A percentile compares a stretch with the other conserved stretches of the same genome.
phyloP scores from a whole-genome alignment of 306 rosid species.

The Cotoneaster glaucophyllus region DNA sequence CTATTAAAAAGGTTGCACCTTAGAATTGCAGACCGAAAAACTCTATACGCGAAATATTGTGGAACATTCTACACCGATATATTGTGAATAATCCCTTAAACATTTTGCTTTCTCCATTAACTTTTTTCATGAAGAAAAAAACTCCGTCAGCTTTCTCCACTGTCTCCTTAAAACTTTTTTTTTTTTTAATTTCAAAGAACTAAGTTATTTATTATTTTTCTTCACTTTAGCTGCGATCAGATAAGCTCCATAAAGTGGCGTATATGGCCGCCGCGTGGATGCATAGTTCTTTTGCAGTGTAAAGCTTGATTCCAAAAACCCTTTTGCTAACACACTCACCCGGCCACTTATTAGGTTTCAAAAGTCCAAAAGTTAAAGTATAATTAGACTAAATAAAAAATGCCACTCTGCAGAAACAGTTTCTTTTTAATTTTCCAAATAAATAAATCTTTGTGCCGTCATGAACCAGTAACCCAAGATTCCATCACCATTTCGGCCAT shows the following conservation, averaged over 20 bases:
- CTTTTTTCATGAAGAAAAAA: neutral
- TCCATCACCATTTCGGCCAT: neutral
- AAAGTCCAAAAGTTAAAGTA: neutral
- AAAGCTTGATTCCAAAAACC: constrained; percentile 18
- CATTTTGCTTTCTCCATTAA: neutral
- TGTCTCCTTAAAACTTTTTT: neutral
- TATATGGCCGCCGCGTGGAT: constrained; percentile 19
- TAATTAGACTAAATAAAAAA: neutral
- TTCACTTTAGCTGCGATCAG: constrained; percentile 8
- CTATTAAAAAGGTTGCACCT: too few relatives aligned
- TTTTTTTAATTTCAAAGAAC: neutral
- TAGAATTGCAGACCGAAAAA: too few relatives aligned
- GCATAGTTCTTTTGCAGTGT: neutral
- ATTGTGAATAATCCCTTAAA: neutral
- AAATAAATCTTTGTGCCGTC: neutral
- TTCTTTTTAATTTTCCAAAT: neutral
- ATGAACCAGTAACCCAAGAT: neutral
- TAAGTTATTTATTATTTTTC: neutral
- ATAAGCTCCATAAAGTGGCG: constrained; percentile 8
- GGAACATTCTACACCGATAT: too few relatives aligned
- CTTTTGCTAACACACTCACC: neutral
- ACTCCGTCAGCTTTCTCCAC: neutral
- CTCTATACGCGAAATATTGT: too few relatives aligned
- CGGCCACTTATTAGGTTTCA: neutral
- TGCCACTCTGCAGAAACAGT: neutral